Base-by-base conservation (phyloP, 768 basidiomycete species). In the Suillus sp. region DNA sequence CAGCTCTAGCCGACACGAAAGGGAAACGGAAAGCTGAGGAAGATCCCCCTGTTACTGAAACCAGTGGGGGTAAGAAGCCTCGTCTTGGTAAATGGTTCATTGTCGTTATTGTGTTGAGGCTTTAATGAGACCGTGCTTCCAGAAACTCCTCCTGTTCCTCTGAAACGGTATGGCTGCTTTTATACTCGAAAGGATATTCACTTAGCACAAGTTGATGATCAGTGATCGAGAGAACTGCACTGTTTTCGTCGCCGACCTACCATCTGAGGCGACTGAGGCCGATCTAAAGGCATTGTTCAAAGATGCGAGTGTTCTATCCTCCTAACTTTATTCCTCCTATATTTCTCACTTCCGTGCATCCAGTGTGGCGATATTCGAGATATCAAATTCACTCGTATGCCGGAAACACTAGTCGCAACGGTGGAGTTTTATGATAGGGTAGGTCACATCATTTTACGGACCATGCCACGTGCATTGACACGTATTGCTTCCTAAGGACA, bases 171-270 rank as follows among this genome's bases (percentile, higher is more conserved):
- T 14, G 56, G 16, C 7, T 40, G 53, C 62, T 4, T 37, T 27
- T 18, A 13, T 42, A 35, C 13, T 16, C 13, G 32, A 58, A 7
- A 37, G 30, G 34, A 43, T 13, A 14, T 30, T n/a, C 5, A 47
- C 22, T 65, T 47, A 20, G 42, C 43, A 57, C 27, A 37, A 27
- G 3, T 43, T 34, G 8, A 40, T 18, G 14, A 53, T 14, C 63
- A 96, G 96, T 67, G 97, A 99, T 77, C 93, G 97, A 53, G 97
- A 99, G 78, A 92, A 98, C 68, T 86, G 89, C 34, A 96, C 95
- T 0, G 90, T 99, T 4, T 92, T 99, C 63, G 90, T 97, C 16
- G 84, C 88, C 3, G 87, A 91, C 51, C 76, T 97, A 11, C 85
- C 87, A 0, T 50, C 74, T 20, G 81, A 77, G 13, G 80, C 82